Conservation (phyloP, 2,329 filamentous ascomycete genomes). For the Microsporum ferrugineum region DNA sequence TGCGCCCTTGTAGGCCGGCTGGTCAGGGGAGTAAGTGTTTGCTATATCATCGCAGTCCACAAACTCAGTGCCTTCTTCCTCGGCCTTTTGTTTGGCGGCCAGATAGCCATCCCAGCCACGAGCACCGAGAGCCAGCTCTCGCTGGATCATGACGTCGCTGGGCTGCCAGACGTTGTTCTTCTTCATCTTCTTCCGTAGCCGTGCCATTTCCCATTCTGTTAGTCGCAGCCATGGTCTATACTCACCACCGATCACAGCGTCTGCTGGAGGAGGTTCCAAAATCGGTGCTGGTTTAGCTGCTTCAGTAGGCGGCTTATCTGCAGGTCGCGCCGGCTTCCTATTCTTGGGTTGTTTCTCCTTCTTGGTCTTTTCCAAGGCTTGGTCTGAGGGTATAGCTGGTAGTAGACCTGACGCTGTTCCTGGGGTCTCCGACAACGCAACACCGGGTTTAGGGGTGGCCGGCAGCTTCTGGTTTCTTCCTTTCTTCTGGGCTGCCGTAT, state of each 20-base stretch:
- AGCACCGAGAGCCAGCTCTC: constrained; percentile 49
- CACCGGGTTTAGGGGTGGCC: neutral
- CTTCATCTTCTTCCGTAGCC: constrained; percentile 56
- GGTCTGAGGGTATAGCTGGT: neutral
- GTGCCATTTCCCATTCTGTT: constrained; percentile 58
- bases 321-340: constrained; percentile 7
- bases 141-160: constrained; percentile 55
- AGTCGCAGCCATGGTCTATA: constrained; percentile 53
- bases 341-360: constrained; percentile 9
- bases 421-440: neutral
- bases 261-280: constrained; percentile 48
- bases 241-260: constrained; percentile 49
- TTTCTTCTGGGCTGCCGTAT: neutral
- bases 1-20: constrained; percentile 29
- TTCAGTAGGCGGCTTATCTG: constrained; percentile 33
- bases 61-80: constrained; percentile 43
- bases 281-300: constrained; percentile 35
- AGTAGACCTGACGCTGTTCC: neutral
- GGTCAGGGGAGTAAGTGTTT: constrained; percentile 28
- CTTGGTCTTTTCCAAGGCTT: neutral
- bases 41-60: constrained; percentile 44
- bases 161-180: constrained; percentile 60
- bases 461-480: neutral
- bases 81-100: constrained; percentile 40
- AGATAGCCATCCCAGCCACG: constrained; percentile 43